Evolutionary conservation across 495 filamentous ascomycete species (phyloP), one percentile per base, ranked within the genome.

Genomic region (Lepraria neglecta): DNA sequence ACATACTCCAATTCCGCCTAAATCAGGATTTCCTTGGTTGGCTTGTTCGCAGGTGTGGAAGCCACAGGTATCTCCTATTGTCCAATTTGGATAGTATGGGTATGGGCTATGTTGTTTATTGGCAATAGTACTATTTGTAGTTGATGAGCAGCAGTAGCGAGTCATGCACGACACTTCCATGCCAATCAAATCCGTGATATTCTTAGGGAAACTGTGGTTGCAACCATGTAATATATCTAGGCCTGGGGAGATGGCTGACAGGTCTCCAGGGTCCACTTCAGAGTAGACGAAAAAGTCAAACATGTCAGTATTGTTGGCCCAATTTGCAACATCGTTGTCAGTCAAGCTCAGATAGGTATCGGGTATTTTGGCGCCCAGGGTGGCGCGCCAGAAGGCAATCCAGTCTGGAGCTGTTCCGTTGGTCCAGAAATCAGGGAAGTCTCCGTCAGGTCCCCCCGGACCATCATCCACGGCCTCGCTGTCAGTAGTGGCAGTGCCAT

Each of bases 1-100:
- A 45, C 38, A 12, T 44, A 44, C 21, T 44, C 55, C 55, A 11
- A 45, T 57, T 17, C 55, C 38, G n/a, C 55, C 55, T 10, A 57
- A n/a, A 45, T 57, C 35, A 15, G 55, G 55, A 57, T 57, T 57
- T 7, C 38, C 40, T 57, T 24, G 19, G 24, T 57, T 43, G 19
- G 55, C 35, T 57, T 57, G 55, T 35, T 57, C 14, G 40, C 55
- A 57, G 11, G 55, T 57, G 27, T 57, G 24, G 40, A 57, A 57
- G 27, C 31, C 38, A 21, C 55, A 57, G 42, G 38, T 6, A 44
- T 17, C 12, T 30, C 28, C 35, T 14, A 57, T 28, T 40, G 55
- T 57, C 55, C 55, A 57, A 6, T 44, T 30, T 19, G 14, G 55
- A 31, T 44, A 43, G 14, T 44, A 57, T 6, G 12, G 7, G 27